Conservation (phyloP, 2,329 filamentous ascomycete genomes). For the Teratosphaeria nubilosa region DNA sequence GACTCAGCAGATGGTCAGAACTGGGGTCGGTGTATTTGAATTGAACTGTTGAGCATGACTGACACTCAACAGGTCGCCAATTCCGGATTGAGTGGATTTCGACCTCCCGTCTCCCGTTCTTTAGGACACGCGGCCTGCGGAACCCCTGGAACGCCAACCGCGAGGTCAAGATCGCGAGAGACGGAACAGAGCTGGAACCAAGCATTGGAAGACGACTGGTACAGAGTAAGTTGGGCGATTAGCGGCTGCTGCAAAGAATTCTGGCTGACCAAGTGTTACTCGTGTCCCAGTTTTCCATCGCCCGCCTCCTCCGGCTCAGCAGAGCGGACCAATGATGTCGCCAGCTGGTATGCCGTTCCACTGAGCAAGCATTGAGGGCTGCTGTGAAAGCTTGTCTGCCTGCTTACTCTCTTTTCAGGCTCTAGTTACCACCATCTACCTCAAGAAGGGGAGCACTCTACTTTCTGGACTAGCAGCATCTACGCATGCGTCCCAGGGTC, state of each 20-base stretch:
- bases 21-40: constrained; percentile 48
- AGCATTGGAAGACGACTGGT: constrained; percentile 66
- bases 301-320: not conserved
- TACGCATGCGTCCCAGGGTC: not conserved
- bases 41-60: not conserved
- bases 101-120: constrained; percentile 74
- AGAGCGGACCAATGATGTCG: not conserved
- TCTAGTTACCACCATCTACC: not conserved
- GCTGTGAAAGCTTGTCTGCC: not conserved
- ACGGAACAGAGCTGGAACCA: constrained; percentile 87
- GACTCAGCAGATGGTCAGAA: constrained; percentile 43
- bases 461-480: not conserved
- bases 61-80: constrained; percentile 46
- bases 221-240: constrained; percentile 30
- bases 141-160: constrained; percentile 94
- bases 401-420: not conserved
- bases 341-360: not conserved
- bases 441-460: not conserved
- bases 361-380: not conserved
- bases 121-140: constrained; percentile 72
- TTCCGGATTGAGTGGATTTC: constrained; percentile 89
- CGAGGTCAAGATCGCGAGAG: constrained; percentile 90
- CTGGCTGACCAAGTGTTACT: not conserved
- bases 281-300: not conserved
- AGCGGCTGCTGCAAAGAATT: not conserved